phyloP scores from a whole-genome alignment of 2,329 filamentous ascomycete species.

The Pezicula carpinea region DNA sequence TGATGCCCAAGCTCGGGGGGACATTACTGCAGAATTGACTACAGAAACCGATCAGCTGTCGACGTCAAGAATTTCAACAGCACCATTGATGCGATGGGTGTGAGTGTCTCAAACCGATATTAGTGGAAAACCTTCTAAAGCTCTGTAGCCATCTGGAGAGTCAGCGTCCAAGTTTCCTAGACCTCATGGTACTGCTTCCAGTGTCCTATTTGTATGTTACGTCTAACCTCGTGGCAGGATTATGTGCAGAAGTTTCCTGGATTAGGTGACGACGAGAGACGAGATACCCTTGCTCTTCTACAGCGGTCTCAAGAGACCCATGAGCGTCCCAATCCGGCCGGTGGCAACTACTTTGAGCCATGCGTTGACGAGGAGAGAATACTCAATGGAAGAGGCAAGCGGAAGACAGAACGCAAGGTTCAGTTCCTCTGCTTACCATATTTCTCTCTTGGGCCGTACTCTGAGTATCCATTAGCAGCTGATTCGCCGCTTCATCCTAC shows the following conservation, averaged over 20 bases:
- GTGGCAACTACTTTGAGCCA: neutral
- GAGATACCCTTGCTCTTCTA: neutral
- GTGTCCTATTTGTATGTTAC: neutral
- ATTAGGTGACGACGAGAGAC: neutral
- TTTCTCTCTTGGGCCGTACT: conserved; percentile 40
- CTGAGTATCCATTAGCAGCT: conserved; percentile 26
- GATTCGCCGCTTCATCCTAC: conserved; percentile 33
- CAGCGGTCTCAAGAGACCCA: neutral
- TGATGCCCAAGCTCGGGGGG: neutral
- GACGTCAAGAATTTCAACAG: too few species aligned
- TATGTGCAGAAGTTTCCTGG: neutral
- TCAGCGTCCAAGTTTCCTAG: neutral
- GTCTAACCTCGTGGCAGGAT: neutral
- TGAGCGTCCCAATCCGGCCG: neutral
- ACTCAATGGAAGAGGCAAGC: neutral
- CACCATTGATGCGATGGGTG: neutral
- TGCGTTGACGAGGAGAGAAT: neutral
- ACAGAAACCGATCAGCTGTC: too few species aligned
- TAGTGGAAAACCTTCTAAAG: too few species aligned
- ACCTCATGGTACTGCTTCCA: neutral
- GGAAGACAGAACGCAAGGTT: neutral
- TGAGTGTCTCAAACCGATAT: neutral
- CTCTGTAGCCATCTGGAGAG: neutral
- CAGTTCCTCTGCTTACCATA: conserved; percentile 33
- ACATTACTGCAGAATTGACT: neutral